Evolutionary conservation across 306 rosid genomes (phyloP).

Genomic region (Vachellia collinsii): DNA sequence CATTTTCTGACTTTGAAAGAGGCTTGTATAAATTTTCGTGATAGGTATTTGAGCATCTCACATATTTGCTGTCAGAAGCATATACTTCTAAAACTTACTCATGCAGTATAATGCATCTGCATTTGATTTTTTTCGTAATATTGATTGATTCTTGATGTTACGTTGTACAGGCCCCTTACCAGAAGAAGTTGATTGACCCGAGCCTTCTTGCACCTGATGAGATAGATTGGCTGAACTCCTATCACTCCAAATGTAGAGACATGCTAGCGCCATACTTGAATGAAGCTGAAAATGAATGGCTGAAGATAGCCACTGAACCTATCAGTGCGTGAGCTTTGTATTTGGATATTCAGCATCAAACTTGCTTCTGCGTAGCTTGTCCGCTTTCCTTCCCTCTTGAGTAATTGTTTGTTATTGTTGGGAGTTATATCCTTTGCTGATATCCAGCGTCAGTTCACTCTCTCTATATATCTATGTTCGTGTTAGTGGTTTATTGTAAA

Average conservation of each 20-base stretch:
- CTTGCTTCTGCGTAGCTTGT: constrained; percentile 23
- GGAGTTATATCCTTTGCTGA: constrained; percentile 5
- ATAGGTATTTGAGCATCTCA: neutral
- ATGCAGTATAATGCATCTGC: constrained; percentile 5
- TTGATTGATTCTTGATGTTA: constrained; percentile 35
- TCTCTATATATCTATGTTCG: neutral
- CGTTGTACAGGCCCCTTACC: constrained; percentile 80
- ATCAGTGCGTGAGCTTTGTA: constrained; percentile 48
- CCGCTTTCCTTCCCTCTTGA: constrained; percentile 24
- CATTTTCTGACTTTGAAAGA: neutral
- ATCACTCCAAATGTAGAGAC: constrained; percentile 77
- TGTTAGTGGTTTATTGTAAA: neutral
- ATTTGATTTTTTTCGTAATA: constrained; percentile 22
- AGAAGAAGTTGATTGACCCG: constrained; percentile 77
- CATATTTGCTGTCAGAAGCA: neutral
- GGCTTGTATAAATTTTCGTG: neutral
- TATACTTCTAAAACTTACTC: neutral
- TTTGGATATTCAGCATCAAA: neutral
- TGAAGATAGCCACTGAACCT: constrained; percentile 84
- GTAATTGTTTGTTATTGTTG: constrained; percentile 9
- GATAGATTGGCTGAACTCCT: constrained; percentile 79
- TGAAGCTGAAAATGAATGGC: constrained; percentile 81
- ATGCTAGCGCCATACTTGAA: constrained; percentile 69
- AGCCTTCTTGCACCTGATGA: constrained; percentile 70
- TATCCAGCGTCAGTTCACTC: neutral